Conservation (phyloP, 345 rosid species). For the Bruguiera parviflora region DNA sequence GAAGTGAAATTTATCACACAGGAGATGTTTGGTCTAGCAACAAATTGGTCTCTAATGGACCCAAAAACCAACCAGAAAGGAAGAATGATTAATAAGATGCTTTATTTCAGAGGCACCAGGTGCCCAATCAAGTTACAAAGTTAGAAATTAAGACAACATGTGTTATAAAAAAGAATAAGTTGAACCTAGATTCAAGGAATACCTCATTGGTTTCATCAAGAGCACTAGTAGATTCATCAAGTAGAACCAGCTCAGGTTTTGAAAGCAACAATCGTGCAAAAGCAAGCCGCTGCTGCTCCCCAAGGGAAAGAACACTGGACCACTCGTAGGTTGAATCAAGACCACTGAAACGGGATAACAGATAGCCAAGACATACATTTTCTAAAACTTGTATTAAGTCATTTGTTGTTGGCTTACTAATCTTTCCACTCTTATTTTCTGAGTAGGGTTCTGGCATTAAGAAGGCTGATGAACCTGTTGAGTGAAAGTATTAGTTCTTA, state of each 20-base stretch:
- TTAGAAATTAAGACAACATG: not conserved
- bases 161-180: not conserved
- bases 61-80: no score
- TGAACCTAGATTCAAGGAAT: conserved; percentile 12
- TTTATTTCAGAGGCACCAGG: no score
- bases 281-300: conserved; percentile 96
- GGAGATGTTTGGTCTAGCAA: no score
- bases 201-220: conserved; percentile 93
- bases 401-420: conserved; percentile 54
- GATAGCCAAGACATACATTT: conserved; percentile 67
- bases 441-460: conserved; percentile 29
- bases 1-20: no score
- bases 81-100: no score
- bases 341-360: conserved; percentile 62
- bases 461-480: conserved; percentile 50
- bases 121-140: not conserved
- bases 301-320: conserved; percentile 96
- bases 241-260: conserved; percentile 71
- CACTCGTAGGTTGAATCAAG: conserved; percentile 72
- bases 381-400: conserved; percentile 60
- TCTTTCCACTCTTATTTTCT: conserved; percentile 27
- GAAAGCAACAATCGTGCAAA: conserved; percentile 81
- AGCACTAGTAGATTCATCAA: conserved; percentile 96
- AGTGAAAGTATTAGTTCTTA: conserved; percentile 4
- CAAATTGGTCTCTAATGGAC: no score